These are phyloP conservation scores for Calocybe cyanea DNA, from an alignment of 768 basidiomycete species.

Conservation along the genomic window DNA sequence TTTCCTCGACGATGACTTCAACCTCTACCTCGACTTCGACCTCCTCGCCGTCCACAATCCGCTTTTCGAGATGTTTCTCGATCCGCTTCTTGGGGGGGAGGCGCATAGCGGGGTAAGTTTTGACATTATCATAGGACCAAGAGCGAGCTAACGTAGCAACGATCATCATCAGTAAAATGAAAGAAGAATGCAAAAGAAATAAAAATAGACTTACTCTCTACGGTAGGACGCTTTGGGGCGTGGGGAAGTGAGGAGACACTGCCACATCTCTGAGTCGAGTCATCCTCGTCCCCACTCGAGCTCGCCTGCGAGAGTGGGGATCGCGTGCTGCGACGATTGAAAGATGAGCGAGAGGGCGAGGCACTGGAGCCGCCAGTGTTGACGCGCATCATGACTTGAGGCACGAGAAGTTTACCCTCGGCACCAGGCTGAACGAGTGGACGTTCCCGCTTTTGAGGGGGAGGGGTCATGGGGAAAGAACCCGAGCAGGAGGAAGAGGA, in stretches of 20 bases:
- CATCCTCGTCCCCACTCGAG: conserved; percentile 25
- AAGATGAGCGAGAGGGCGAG: conserved; percentile 33
- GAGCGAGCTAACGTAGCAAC: conserved; percentile 65
- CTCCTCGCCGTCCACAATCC: conserved; percentile 39
- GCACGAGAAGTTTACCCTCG: conserved; percentile 60
- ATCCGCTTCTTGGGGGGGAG: conserved; percentile 43
- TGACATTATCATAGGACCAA: conserved; percentile 74
- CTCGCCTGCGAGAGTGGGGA: conserved; percentile 31
- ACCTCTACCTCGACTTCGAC: conserved; percentile 44
- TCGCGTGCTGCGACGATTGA: conserved; percentile 23
- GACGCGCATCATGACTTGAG: conserved; percentile 38
- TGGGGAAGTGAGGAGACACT: conserved; percentile 19
- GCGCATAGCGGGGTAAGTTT: conserved; percentile 63
- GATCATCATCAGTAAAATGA: too few species aligned
- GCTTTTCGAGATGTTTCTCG: conserved; percentile 52
- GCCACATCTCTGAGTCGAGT: conserved; percentile 18
- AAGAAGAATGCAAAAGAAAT: background rate
- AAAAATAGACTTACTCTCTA: conserved; percentile 45
- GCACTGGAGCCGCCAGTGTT: conserved; percentile 30
- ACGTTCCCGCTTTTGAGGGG: conserved; percentile 40
- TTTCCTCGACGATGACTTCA: conserved; percentile 54
- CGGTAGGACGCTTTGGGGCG: conserved; percentile 34
- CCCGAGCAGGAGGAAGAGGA: conserved; percentile 33
- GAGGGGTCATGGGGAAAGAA: conserved; percentile 29
- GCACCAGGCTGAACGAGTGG: conserved; percentile 55